Evolutionary conservation across 2,329 filamentous ascomycete genomes (phyloP).

Genomic region (Penicillium palitans): DNA sequence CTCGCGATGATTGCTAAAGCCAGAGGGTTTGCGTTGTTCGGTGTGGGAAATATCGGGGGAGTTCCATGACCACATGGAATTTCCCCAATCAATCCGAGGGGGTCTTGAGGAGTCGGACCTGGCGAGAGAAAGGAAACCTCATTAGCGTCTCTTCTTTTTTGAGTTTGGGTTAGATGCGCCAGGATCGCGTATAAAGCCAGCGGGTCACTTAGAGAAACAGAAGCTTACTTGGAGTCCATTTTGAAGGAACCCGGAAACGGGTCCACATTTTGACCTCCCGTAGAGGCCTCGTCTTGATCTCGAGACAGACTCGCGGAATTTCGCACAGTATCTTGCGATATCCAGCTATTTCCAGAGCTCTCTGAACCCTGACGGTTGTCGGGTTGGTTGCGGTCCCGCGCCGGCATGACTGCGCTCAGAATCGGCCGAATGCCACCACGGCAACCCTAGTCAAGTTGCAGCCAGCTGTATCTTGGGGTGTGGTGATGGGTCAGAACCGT

Average conservation of each 20-base stretch:
- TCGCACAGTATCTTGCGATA: slow-evolving; percentile 44
- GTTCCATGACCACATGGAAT: slow-evolving; percentile 36
- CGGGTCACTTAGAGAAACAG: background rate
- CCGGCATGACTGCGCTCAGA: slow-evolving; percentile 34
- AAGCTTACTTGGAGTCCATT: slow-evolving; percentile 36
- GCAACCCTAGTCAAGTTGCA: slow-evolving; percentile 25
- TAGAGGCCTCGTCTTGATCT: slow-evolving; percentile 23
- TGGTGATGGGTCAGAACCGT: slow-evolving; percentile 6
- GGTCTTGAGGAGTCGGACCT: slow-evolving; percentile 29
- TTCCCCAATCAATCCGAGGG: slow-evolving; percentile 31
- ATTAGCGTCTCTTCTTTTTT: background rate
- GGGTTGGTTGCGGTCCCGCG: slow-evolving; percentile 34
- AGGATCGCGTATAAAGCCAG: background rate
- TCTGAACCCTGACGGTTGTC: slow-evolving; percentile 44
- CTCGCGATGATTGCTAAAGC: slow-evolving; percentile 39
- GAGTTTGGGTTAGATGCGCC: background rate
- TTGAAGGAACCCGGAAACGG: slow-evolving; percentile 28
- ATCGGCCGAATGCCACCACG: slow-evolving; percentile 21
- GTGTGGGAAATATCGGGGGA: slow-evolving; percentile 42
- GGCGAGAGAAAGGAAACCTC: background rate
- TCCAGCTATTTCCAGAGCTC: slow-evolving; percentile 41
- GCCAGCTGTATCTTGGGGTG: slow-evolving; percentile 20
- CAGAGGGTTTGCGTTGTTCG: slow-evolving; percentile 37
- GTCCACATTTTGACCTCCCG: slow-evolving; percentile 31
- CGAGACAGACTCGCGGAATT: slow-evolving; percentile 26